A percentile compares a stretch with the other conserved stretches of the same genome.
Conservation (phyloP, 2,329 filamentous ascomycete genomes). For the Trichophyton mentagrophytes region DNA sequence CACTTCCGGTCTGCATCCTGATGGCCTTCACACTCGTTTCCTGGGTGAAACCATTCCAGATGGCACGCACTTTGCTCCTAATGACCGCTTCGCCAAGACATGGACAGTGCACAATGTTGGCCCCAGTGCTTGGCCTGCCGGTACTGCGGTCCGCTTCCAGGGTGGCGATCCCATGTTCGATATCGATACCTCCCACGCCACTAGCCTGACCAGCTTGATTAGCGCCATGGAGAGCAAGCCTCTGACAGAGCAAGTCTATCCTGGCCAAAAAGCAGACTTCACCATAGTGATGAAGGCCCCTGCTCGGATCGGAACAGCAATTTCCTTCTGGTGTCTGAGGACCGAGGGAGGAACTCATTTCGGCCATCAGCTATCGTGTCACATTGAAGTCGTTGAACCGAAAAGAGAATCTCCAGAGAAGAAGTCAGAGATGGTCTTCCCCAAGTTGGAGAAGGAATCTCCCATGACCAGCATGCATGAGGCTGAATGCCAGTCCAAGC, state of each 20-base stretch:
- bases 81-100: slow-evolving; percentile 69
- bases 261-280: slow-evolving; percentile 67
- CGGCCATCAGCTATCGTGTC: slow-evolving; percentile 90
- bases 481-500: slow-evolving; percentile 40
- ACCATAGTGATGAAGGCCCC: slow-evolving; percentile 76
- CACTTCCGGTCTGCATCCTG: slow-evolving; percentile 16
- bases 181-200: slow-evolving; percentile 64
- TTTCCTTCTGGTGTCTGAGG: slow-evolving; percentile 95
- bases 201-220: slow-evolving; percentile 62
- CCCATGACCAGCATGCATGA: slow-evolving; percentile 68
- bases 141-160: slow-evolving; percentile 47
- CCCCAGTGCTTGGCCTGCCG: slow-evolving; percentile 49
- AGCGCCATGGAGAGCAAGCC: slow-evolving; percentile 73
- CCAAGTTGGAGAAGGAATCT: slow-evolving; percentile 88
- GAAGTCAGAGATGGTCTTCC: slow-evolving; percentile 68
- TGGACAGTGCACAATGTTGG: slow-evolving; percentile 88
- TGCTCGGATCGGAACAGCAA: slow-evolving; percentile 59
- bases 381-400: slow-evolving; percentile 52
- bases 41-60: slow-evolving; percentile 67
- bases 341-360: slow-evolving; percentile 68
- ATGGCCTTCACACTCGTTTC: slow-evolving; percentile 48
- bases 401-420: not conserved
- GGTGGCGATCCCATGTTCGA: slow-evolving; percentile 96
- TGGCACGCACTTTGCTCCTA: slow-evolving; percentile 57
- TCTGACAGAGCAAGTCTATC: slow-evolving; percentile 53